A percentile compares a stretch with the other conserved stretches of the same genome.
phyloP scores from a whole-genome alignment of 2,329 filamentous ascomycete genomes.

The Alternaria postmessia region DNA sequence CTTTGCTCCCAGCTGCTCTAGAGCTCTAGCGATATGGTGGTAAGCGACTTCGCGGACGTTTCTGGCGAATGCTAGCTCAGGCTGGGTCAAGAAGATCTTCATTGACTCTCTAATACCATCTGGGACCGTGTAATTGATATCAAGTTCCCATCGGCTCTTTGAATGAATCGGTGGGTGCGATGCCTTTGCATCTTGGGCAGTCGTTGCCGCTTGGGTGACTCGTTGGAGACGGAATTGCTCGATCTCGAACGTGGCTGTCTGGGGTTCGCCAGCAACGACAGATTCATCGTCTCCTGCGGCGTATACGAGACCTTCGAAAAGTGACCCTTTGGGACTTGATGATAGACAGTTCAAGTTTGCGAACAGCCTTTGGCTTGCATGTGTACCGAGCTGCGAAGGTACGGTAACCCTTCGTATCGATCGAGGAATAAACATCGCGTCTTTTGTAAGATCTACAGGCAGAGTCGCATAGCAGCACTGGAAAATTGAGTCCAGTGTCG shows the following conservation, averaged over 20 bases:
- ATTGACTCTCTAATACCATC: slow-evolving; percentile 2
- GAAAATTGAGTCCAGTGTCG: slow-evolving; percentile 20
- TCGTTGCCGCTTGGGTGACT: background rate
- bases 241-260: background rate
- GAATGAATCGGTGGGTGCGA: background rate
- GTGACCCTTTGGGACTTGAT: background rate
- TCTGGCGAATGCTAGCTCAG: background rate
- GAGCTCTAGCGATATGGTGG: slow-evolving; percentile 6
- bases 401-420: slow-evolving; percentile 13
- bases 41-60: slow-evolving; percentile 1
- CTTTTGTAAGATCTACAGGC: slow-evolving; percentile 5
- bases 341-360: slow-evolving; percentile 1
- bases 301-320: background rate
- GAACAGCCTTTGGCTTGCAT: background rate
- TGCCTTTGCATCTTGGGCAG: background rate
- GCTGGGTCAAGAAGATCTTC: background rate
- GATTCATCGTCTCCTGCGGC: background rate
- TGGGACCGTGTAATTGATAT: slow-evolving; percentile 1
- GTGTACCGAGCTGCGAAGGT: background rate
- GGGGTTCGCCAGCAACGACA: background rate
- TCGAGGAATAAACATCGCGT: slow-evolving; percentile 18
- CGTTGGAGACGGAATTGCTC: background rate
- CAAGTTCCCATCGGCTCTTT: slow-evolving; percentile 11
- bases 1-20: background rate
- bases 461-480: slow-evolving; percentile 11